Evolutionary conservation across 148 eudicot species (phyloP).

Genomic region (Gaultheria prostrata): DNA sequence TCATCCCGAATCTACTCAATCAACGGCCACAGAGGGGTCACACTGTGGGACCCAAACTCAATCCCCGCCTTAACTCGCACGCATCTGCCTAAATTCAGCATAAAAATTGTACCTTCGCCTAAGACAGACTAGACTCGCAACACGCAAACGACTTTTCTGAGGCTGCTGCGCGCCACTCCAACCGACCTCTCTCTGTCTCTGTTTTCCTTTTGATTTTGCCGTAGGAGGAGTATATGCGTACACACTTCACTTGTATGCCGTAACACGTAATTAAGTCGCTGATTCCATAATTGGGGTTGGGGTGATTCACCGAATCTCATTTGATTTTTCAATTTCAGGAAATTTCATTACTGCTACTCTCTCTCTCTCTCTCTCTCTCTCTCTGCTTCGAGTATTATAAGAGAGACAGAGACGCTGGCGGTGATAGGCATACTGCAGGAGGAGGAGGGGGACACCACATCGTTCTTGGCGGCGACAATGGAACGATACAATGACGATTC

Average conservation of each 20-base stretch:
- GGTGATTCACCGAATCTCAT: not conserved
- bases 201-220: not conserved
- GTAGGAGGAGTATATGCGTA: not conserved
- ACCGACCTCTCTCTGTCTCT: not conserved
- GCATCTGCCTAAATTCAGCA: not conserved
- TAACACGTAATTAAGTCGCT: not conserved
- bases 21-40: not conserved
- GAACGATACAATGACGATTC: not conserved
- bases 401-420: slow-evolving; percentile 3
- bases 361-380: not conserved
- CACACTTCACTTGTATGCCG: too few species aligned
- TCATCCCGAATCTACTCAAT: not conserved
- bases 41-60: not conserved
- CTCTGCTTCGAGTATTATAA: not conserved
- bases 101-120: not conserved
- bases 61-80: not conserved
- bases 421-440: not conserved
- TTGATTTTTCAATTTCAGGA: not conserved
- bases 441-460: not conserved
- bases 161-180: too few species aligned
- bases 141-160: too few species aligned
- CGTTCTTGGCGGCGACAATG: slow-evolving; percentile 1
- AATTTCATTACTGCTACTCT: not conserved
- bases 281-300: slow-evolving; percentile 6
- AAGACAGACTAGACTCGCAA: too few species aligned